Base-by-base conservation (phyloP, 2,329 filamentous ascomycete species). In the Fusarium globosum region DNA sequence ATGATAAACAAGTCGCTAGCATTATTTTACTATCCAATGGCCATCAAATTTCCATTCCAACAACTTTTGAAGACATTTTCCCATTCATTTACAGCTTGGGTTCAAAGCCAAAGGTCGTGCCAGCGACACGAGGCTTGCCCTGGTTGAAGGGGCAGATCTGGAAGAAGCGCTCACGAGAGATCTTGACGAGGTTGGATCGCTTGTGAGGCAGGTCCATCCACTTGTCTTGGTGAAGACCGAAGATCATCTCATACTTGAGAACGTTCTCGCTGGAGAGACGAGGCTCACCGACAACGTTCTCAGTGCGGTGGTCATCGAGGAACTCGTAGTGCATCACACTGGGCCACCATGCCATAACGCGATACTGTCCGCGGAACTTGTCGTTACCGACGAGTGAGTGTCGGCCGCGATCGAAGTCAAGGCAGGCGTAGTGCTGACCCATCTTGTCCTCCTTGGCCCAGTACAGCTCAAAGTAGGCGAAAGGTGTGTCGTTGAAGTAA, bases 401-500 rank as follows among this genome's bases (percentile, higher is more conserved):
- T 7, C 88, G 85, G 58, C 88, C 88, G n/a, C 88, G 87, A 79
- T 90, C 88, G 76, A 86, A 89, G 82, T 90, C 87, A 51, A 80
- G 82, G 6, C 87, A 83, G 41, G 83, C 81, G 80, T 89, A 89
- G 80, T 89, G 88, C n/a, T 85, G 85, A 52, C 88, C 87, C 21
- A 90, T 85, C 56, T 84, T 84, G 76, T 89, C 87, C 80, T 89
- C 88, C 84, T 88, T 78, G 58, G 76, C 76, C 76, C 76, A 78
- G 71, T 78, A 95, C 2, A 94, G 85, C 80, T 95, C 93, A 76
- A 92, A 94, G 79, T 94, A 94, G 0, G 92, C 89, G 78, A 94
- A 94, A 23, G 85, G 87, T 6, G 86, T 86, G n/a, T 91, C 90
- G 63, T 94, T 87, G 77, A 94, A 94, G 23, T 87, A 86, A 4